phyloP scores from a whole-genome alignment of 306 rosid species.

The Quercus aquifolioides region DNA sequence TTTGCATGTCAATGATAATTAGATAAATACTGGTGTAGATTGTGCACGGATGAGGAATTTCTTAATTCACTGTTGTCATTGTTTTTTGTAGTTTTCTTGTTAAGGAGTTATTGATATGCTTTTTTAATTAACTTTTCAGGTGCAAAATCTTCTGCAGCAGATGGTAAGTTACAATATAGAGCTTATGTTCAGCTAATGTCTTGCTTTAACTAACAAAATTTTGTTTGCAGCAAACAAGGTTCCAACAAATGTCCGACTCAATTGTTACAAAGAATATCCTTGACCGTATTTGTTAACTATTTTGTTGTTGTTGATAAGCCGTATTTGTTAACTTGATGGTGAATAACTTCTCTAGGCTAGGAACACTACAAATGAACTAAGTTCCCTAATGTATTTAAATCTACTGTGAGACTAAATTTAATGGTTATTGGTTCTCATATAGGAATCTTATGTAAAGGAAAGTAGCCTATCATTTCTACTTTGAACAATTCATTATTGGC shows the following conservation, averaged over 20 bases:
- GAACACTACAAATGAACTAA: background rate
- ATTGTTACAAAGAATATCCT: slow-evolving; percentile 96
- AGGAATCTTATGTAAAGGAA: background rate
- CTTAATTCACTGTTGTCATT: background rate
- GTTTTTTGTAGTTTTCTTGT: slow-evolving; percentile 10
- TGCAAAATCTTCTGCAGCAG: slow-evolving; percentile 96
- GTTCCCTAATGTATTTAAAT: background rate
- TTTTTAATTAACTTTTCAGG: slow-evolving; percentile 43
- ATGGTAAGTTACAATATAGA: slow-evolving; percentile 66
- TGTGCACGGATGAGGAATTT: background rate
- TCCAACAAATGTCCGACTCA: slow-evolving; percentile 91
- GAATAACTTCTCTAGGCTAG: background rate
- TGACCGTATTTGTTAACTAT: background rate
- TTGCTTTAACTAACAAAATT: slow-evolving; percentile 23
- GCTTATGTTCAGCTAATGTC: slow-evolving; percentile 12
- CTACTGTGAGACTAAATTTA: background rate
- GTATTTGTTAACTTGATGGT: background rate
- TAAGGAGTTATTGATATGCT: slow-evolving; percentile 9
- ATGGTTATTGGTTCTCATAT: background rate
- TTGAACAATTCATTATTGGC: background rate
- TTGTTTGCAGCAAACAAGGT: slow-evolving; percentile 80
- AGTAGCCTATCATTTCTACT: too few relatives aligned
- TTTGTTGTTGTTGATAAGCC: too few relatives aligned
- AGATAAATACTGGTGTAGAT: background rate
- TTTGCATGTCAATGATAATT: background rate